These are phyloP conservation scores for Pestalotiopsis sp. DNA, from an alignment of 2,329 filamentous ascomycete species.

Conservation along the genomic window DNA sequence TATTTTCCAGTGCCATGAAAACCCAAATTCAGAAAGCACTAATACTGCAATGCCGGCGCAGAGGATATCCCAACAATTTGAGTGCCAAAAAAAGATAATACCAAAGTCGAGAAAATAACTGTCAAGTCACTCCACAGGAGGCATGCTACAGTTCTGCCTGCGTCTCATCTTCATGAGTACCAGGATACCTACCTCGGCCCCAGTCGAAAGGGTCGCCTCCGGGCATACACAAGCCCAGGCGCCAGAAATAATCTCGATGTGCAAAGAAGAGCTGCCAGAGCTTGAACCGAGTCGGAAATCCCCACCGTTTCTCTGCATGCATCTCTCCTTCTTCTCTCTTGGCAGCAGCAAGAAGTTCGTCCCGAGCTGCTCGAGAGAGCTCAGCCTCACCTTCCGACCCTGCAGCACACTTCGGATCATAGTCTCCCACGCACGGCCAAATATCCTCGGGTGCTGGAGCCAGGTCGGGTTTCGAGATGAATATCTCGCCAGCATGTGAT, in stretches of 20 bases:
- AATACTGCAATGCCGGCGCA: background rate
- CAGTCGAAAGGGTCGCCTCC: slow-evolving; percentile 73
- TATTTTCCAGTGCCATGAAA: no score
- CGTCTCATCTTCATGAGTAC: slow-evolving; percentile 32
- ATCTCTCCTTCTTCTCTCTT: slow-evolving; percentile 20
- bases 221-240: slow-evolving; percentile 86
- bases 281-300: slow-evolving; percentile 64
- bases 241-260: slow-evolving; percentile 96
- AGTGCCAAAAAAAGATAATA: background rate
- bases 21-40: no score
- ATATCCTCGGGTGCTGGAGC: slow-evolving; percentile 72
- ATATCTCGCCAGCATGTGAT: slow-evolving; percentile 86
- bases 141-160: slow-evolving; percentile 35
- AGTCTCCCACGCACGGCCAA: slow-evolving; percentile 70
- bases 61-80: background rate
- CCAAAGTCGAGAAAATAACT: background rate
- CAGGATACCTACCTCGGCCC: slow-evolving; percentile 55
- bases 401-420: slow-evolving; percentile 73
- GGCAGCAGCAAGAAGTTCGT: slow-evolving; percentile 26
- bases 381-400: slow-evolving; percentile 48
- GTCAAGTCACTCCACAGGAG: background rate
- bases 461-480: slow-evolving; percentile 73
- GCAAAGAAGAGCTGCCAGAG: slow-evolving; percentile 94
- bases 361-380: slow-evolving; percentile 14
- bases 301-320: slow-evolving; percentile 52